Conservation (phyloP, 1,284 basidiomycete species). For the Mycena sp. region DNA sequence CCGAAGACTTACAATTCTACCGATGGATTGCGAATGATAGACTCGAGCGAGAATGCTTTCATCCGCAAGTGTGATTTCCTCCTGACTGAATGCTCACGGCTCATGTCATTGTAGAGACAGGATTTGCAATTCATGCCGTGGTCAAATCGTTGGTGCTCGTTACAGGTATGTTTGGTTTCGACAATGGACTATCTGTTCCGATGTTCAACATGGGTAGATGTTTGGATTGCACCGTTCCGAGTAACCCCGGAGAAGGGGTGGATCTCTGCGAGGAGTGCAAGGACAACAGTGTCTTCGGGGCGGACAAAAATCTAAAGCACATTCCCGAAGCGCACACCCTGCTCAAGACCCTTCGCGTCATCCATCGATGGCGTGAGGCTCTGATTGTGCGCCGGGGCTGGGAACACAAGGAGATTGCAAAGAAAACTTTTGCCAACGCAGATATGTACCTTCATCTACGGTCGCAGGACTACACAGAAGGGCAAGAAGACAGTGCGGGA, state of each 20-base stretch:
- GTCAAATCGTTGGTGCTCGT: neutral
- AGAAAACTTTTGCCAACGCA: neutral
- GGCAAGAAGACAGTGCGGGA: neutral
- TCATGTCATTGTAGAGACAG: neutral
- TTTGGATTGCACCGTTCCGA: neutral
- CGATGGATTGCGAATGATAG: too few relatives aligned
- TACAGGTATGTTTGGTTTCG: neutral
- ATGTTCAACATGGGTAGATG: neutral
- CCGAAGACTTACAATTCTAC: too few relatives aligned
- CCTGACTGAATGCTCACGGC: neutral
- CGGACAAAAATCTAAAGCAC: neutral
- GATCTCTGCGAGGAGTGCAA: slow-evolving; percentile 8
- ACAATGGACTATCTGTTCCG: too few relatives aligned
- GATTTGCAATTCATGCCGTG: neutral
- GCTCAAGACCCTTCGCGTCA: neutral
- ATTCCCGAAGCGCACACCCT: neutral
- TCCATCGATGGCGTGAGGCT: neutral
- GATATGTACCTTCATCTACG: neutral
- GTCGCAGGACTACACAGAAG: neutral
- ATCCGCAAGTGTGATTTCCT: neutral
- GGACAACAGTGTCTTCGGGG: neutral
- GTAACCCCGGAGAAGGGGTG: neutral
- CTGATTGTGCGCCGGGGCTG: neutral
- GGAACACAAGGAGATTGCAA: neutral
- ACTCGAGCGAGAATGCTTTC: neutral